Evolutionary conservation across 129 eudicot species (phyloP), one percentile per base, ranked within the genome.

Genomic region (Tagetes patula): DNA sequence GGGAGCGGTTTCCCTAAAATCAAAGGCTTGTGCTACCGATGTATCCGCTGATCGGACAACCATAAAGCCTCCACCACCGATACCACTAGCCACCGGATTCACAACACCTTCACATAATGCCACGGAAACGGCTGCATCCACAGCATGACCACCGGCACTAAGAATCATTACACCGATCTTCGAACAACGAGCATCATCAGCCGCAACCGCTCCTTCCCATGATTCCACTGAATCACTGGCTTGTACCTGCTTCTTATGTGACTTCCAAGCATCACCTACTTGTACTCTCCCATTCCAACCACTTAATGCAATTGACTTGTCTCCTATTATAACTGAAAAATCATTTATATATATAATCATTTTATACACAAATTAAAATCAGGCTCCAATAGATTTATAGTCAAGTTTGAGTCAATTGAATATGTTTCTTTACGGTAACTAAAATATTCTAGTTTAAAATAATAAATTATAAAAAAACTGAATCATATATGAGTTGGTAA

Each of bases 1-100:
- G 0, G 98, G 98, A 50, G 98, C 96, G 11, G 96, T 89, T 84
- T 92, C 98, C 69, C 98, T 85, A 86, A 89, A 87, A 79, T 92
- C 98, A 72, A 83, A 83, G 42, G 98, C 96, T 13, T 63, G 79
- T 4, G 91, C 75, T 70, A 72, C 71, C 3, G 84, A 75, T 0
- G 86, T 80, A 40, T 59, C 70, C 11, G 90, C 65, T 11, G 90
- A 83, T 42, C 85, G 80, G 56, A 92, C 86, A 5, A 89, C 79
- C 96, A 92, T 89, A 75, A 92, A 92, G 45, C 81, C 96, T 50
- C 98, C 98, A 11, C 98, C 98, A 7, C 98, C 98, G 0, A 92
- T 87, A 7, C 96, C 98, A 62, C 98, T 92, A 46, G 95, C 84
- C 91, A 85, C 82, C 1, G 94, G 83, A 73, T 84, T 89, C 42